Evolutionary conservation across 1,284 basidiomycete genomes (phyloP).

Genomic region (Boletus calvinii): DNA sequence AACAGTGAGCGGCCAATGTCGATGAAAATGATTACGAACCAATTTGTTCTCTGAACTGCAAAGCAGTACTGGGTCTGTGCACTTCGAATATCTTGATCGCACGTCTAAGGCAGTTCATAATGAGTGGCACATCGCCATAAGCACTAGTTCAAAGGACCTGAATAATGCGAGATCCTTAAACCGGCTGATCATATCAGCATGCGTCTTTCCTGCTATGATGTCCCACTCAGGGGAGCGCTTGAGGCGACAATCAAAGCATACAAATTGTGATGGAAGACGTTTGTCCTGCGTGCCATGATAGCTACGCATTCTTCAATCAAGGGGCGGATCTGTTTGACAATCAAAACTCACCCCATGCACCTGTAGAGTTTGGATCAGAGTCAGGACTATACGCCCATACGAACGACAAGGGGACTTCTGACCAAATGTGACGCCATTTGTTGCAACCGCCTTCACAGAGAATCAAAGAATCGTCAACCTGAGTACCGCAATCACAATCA

Average conservation of each 20-base stretch:
- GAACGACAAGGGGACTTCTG: slow-evolving; percentile 19
- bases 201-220: slow-evolving; percentile 56
- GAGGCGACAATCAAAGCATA: slow-evolving; percentile 71
- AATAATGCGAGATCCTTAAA: slow-evolving; percentile 69
- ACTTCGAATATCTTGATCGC: slow-evolving; percentile 70
- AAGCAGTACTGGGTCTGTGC: slow-evolving; percentile 45
- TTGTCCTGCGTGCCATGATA: slow-evolving; percentile 60
- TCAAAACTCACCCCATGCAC: slow-evolving; percentile 69
- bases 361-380: slow-evolving; percentile 36
- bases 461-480: slow-evolving; percentile 54
- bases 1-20: slow-evolving; percentile 8
- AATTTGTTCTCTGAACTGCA: slow-evolving; percentile 57
- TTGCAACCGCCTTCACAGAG: slow-evolving; percentile 68
- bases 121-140: background rate
- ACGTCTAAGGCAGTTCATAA: slow-evolving; percentile 44
- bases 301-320: slow-evolving; percentile 35
- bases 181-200: slow-evolving; percentile 57
- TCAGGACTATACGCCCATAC: slow-evolving; percentile 7
- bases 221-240: slow-evolving; percentile 65
- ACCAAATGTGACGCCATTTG: slow-evolving; percentile 77
- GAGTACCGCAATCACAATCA: slow-evolving; percentile 62
- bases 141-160: slow-evolving; percentile 42
- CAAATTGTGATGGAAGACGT: slow-evolving; percentile 55
- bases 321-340: background rate
- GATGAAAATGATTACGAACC: slow-evolving; percentile 41